These are phyloP conservation scores for Penicillium sp. DNA, from an alignment of 2,329 filamentous ascomycete species.

Conservation along the genomic window DNA sequence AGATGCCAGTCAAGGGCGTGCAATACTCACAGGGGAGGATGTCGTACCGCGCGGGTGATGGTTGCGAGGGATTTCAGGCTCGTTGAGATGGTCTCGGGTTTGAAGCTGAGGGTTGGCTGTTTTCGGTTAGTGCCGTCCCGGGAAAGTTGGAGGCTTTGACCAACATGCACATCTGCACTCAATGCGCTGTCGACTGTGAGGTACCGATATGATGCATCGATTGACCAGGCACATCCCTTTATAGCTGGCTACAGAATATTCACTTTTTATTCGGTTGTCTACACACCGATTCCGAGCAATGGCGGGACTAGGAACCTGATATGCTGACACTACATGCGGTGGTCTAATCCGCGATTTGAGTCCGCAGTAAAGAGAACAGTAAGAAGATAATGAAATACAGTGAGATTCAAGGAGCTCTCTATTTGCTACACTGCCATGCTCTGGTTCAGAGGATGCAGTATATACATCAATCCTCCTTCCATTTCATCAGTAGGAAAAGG, in stretches of 20 bases:
- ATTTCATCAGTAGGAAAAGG: slow-evolving; percentile 13
- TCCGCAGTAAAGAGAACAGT: slow-evolving; percentile 1
- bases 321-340: too few species aligned
- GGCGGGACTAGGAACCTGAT: too few species aligned
- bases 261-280: too few species aligned
- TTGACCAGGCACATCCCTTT: too few species aligned
- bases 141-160: slow-evolving; percentile 7
- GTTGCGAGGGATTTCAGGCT: slow-evolving; percentile 25
- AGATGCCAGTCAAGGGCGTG: slow-evolving; percentile 24
- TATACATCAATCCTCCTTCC: slow-evolving; percentile 37
- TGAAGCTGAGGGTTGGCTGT: slow-evolving; percentile 38
- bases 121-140: slow-evolving; percentile 38
- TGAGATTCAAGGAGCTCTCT: slow-evolving; percentile 19
- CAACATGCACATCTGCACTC: too few species aligned
- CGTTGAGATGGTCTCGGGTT: slow-evolving; percentile 34
- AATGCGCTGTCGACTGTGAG: too few species aligned
- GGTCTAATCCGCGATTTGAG: too few species aligned
- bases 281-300: too few species aligned
- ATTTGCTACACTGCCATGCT: slow-evolving; percentile 29
- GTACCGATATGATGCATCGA: too few species aligned
- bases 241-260: too few species aligned
- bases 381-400: slow-evolving; percentile 16
- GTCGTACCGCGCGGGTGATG: slow-evolving; percentile 27
- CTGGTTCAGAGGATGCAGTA: slow-evolving; percentile 33
- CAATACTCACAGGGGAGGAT: slow-evolving; percentile 13